phyloP scores from a whole-genome alignment of 768 basidiomycete genomes.

The Xerocomus spinulosus region DNA sequence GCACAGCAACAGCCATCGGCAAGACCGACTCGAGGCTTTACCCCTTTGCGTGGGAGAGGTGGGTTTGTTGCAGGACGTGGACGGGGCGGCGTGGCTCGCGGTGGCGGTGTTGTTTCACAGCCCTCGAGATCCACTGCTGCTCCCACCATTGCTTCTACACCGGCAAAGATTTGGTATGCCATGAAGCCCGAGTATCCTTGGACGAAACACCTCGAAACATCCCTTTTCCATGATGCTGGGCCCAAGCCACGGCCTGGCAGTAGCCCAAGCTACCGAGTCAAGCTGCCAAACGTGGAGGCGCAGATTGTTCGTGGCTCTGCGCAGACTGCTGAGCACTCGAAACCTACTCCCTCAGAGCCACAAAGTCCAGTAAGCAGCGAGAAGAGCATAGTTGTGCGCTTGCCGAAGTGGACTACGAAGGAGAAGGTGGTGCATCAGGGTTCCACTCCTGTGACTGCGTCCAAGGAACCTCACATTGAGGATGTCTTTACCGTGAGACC shows the following conservation, averaged over 20 bases:
- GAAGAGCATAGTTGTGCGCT: conserved; percentile 47
- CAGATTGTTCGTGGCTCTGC: conserved; percentile 41
- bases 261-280: conserved; percentile 54
- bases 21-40: conserved; percentile 32
- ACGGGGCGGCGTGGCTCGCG: conserved; percentile 45
- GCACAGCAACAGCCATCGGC: conserved; percentile 32
- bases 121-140: conserved; percentile 29
- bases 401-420: conserved; percentile 43
- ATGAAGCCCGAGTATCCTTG: conserved; percentile 78
- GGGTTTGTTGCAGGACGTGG: conserved; percentile 39
- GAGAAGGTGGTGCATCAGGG: conserved; percentile 25
- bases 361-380: conserved; percentile 40
- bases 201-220: conserved; percentile 79
- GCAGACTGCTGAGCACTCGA: conserved; percentile 4
- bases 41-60: conserved; percentile 44
- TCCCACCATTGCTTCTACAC: conserved; percentile 22
- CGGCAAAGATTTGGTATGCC: conserved; percentile 60
- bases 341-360: conserved; percentile 18
- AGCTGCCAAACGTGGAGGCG: conserved; percentile 48
- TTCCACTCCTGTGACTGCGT: conserved; percentile 20
- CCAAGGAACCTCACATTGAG: conserved; percentile 42
- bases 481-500: conserved; percentile 58
- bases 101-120: conserved; percentile 36
- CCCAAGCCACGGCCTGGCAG: conserved; percentile 57
- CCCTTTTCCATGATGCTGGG: conserved; percentile 60